Evolutionary conservation across 2,329 filamentous ascomycete species (phyloP).

Genomic region (Colletotrichum gigasporum): DNA sequence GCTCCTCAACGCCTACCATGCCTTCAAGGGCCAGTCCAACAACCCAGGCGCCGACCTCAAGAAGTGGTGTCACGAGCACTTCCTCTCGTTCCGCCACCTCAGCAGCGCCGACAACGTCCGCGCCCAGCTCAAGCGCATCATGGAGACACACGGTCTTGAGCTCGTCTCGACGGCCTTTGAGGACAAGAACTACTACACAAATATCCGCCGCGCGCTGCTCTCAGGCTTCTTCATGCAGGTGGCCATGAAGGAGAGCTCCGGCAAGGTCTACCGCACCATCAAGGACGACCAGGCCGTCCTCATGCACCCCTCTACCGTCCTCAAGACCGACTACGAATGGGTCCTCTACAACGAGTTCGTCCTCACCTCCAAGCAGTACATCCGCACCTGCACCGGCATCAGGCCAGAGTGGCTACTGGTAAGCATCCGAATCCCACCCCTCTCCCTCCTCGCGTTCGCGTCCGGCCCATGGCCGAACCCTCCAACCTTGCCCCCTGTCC

Average conservation of each 20-base stretch:
- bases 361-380: constrained; percentile 97
- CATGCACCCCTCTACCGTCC: constrained; percentile 91
- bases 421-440: constrained; percentile 45
- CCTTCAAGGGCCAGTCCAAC: constrained; percentile 83
- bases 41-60: constrained; percentile 75
- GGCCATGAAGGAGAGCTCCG: constrained; percentile 87
- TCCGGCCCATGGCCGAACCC: not conserved
- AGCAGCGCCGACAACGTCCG: constrained; percentile 95
- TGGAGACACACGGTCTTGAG: constrained; percentile 90
- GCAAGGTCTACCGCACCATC: constrained; percentile 93
- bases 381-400: constrained; percentile 90
- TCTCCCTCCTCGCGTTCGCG: not conserved
- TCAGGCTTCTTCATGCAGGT: constrained; percentile 99
- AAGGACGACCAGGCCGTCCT: constrained; percentile 96
- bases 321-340: constrained; percentile 92
- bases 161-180: constrained; percentile 90
- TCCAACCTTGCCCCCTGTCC: not conserved
- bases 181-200: constrained; percentile 97
- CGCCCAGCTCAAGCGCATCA: constrained; percentile 90
- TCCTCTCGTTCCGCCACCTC: constrained; percentile 87
- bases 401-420: constrained; percentile 94
- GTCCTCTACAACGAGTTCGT: constrained; percentile 99
- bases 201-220: constrained; percentile 91
- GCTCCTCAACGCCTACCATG: constrained; percentile 96
- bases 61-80: constrained; percentile 97